Evolutionary conservation across 768 basidiomycete species (phyloP).

Genomic region (Hericium erinaceus): DNA sequence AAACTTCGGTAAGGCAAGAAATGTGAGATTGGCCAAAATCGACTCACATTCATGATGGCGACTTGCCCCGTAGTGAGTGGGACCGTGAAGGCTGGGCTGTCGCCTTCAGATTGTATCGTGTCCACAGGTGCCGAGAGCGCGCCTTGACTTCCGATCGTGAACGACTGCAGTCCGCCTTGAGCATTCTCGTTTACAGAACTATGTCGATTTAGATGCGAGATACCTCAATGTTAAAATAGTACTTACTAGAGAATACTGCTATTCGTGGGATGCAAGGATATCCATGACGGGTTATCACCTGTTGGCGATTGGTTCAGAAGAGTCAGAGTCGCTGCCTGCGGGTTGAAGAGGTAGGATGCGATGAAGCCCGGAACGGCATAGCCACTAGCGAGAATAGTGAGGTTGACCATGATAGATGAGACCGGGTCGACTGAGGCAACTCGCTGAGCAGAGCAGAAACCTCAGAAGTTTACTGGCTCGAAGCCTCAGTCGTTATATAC

Average conservation of each 20-base stretch:
- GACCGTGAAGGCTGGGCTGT: constrained; percentile 40
- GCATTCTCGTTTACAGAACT: constrained; percentile 55
- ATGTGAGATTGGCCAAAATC: background rate
- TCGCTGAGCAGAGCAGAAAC: too few relatives aligned
- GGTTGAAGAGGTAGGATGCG: constrained; percentile 54
- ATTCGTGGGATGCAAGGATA: constrained; percentile 46
- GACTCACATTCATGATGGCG: constrained; percentile 47
- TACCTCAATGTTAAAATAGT: background rate
- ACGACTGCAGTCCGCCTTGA: constrained; percentile 43
- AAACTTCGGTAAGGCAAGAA: background rate
- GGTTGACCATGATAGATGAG: constrained; percentile 43
- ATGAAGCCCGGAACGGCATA: constrained; percentile 40
- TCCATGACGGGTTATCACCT: constrained; percentile 52
- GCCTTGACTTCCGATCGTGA: constrained; percentile 37
- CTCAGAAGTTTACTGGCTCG: too few relatives aligned
- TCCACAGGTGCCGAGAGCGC: constrained; percentile 34
- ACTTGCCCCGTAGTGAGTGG: constrained; percentile 48
- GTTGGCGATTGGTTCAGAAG: constrained; percentile 39
- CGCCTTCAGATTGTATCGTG: constrained; percentile 40
- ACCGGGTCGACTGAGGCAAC: too few relatives aligned
- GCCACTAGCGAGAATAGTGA: constrained; percentile 62
- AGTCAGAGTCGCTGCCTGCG: constrained; percentile 36
- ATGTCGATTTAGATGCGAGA: background rate
- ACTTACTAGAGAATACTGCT: constrained; percentile 53
- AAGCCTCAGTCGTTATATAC: too few relatives aligned